These are phyloP conservation scores for Hyphopichia wangnamkhiaoensis DNA, from an alignment of 1,139 yeast species.

Conservation along the genomic window DNA sequence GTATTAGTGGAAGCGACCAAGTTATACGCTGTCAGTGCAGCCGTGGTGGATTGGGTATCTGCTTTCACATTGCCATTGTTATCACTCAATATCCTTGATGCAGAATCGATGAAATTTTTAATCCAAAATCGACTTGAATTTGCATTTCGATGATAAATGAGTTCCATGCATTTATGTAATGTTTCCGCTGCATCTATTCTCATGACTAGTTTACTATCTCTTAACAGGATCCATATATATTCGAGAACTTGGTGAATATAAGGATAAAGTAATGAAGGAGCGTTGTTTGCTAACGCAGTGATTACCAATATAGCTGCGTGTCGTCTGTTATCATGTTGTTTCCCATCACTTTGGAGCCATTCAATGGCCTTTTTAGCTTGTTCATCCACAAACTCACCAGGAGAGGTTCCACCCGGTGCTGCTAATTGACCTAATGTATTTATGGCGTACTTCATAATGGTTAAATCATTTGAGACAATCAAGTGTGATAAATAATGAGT, in stretches of 20 bases:
- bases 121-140: conserved; percentile 75
- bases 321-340: conserved; percentile 74
- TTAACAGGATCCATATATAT: conserved; percentile 82
- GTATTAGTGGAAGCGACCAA: conserved; percentile 26
- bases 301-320: conserved; percentile 90
- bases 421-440: conserved; percentile 85
- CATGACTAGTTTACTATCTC: conserved; percentile 74
- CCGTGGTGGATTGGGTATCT: conserved; percentile 10
- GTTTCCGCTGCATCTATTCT: conserved; percentile 86
- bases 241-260: conserved; percentile 79
- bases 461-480: conserved; percentile 78
- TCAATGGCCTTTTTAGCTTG: conserved; percentile 90
- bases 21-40: conserved; percentile 24
- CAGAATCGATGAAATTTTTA: conserved; percentile 64
- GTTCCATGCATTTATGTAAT: conserved; percentile 72
- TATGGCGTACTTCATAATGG: conserved; percentile 85
- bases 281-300: conserved; percentile 80
- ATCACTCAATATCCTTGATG: conserved; percentile 31
- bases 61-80: conserved; percentile 7
- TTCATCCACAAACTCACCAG: conserved; percentile 90
- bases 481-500: conserved; percentile 84
- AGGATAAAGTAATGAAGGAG: conserved; percentile 80
- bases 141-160: conserved; percentile 78
- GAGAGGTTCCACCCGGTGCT: conserved; percentile 82
- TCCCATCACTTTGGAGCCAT: conserved; percentile 80